These are phyloP conservation scores for Colletotrichum sp. DNA, from an alignment of 2,329 filamentous ascomycete species.

Conservation along the genomic window DNA sequence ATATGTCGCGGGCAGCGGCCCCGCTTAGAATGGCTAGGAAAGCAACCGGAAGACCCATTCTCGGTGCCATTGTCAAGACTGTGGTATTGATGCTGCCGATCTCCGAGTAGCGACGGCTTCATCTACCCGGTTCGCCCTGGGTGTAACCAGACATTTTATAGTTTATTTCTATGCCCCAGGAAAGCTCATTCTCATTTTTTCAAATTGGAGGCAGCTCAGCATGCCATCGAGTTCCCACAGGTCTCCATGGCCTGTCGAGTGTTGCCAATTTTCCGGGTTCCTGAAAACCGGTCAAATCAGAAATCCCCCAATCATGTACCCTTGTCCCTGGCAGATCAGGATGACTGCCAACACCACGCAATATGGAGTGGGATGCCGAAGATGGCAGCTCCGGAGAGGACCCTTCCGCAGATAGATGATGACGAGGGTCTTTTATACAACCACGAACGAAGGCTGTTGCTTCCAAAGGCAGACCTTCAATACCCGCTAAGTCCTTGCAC, in stretches of 20 bases:
- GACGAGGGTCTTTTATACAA: neutral
- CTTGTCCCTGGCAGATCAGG: neutral
- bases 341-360: neutral
- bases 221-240: neutral
- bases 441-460: neutral
- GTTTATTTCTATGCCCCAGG: neutral
- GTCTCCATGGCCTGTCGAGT: neutral
- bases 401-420: constrained; percentile 6
- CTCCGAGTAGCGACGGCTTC: neutral
- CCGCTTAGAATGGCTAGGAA: neutral
- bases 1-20: constrained; percentile 31
- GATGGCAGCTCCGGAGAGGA: neutral
- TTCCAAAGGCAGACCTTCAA: neutral
- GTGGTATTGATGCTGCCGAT: neutral
- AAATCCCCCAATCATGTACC: constrained; percentile 15
- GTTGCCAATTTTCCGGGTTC: neutral
- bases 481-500: neutral
- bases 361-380: neutral
- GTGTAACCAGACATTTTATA: neutral
- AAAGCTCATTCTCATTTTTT: neutral
- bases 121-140: neutral
- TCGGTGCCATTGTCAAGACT: neutral
- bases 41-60: neutral
- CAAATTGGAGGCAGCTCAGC: neutral
- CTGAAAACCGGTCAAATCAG: neutral